Percentiles rank a stretch among this genome's conserved stretches.
Conservation (phyloP, 1,284 basidiomycete genomes). For the Cryptococcus sp. region DNA sequence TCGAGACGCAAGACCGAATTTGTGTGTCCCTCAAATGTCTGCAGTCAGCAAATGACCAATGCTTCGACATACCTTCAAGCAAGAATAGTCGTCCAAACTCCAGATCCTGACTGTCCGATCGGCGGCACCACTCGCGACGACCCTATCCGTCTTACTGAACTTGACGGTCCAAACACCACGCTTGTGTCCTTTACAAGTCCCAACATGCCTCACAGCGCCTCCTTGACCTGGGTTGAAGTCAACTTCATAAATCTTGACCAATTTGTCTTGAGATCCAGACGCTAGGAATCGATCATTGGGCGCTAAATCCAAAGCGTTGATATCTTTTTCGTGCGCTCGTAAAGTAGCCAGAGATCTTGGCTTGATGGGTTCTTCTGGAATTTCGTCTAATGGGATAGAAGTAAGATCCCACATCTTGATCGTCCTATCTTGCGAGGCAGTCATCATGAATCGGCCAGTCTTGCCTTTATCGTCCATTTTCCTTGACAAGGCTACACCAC, state of each 20-base stretch:
- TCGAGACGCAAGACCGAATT: conserved; percentile 93
- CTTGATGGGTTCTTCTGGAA: conserved; percentile 45
- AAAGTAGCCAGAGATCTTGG: conserved; percentile 81
- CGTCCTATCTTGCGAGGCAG: conserved; percentile 93
- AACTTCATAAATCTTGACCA: conserved; percentile 84
- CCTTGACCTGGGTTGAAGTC: conserved; percentile 54
- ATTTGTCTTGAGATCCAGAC: conserved; percentile 93
- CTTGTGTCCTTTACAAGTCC: conserved; percentile 92
- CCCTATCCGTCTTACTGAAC: conserved; percentile 76
- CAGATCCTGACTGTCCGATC: conserved; percentile 93
- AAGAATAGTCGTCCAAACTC: conserved; percentile 85
- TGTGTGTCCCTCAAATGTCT: conserved; percentile 94
- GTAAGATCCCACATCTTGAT: conserved; percentile 97
- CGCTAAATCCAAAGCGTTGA: conserved; percentile 90
- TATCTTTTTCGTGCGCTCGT: conserved; percentile 96
- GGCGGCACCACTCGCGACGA: conserved; percentile 87
- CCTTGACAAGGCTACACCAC: conserved; percentile 76
- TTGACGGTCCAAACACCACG: conserved; percentile 92
- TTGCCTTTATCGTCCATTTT: conserved; percentile 29
- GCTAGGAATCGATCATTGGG: conserved; percentile 85
- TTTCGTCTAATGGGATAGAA: conserved; percentile 44
- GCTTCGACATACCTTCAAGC: conserved; percentile 59
- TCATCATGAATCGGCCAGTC: conserved; percentile 67
- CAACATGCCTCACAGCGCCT: conserved; percentile 71
- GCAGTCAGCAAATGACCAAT: conserved; percentile 9